phyloP scores from a whole-genome alignment of 2,329 filamentous ascomycete genomes.

The Tolypocladium paradoxum region DNA sequence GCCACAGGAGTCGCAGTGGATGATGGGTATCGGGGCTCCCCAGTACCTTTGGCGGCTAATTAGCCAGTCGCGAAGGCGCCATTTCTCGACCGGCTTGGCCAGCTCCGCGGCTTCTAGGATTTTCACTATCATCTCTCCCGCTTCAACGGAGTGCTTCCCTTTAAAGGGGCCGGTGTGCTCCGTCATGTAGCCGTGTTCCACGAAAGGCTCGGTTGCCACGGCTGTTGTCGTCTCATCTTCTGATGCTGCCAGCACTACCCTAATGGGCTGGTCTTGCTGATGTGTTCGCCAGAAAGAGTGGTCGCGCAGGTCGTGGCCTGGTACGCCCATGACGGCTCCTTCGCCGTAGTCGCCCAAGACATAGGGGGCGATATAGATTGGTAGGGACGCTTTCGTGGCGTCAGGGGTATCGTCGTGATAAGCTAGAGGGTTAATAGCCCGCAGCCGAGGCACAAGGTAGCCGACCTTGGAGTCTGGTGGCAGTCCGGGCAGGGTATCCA shows the following conservation, averaged over 20 bases:
- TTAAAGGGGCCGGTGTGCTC: constrained; percentile 53
- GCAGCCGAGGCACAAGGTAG: constrained; percentile 52
- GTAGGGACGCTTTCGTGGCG: constrained; percentile 46
- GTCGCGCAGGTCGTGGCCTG: constrained; percentile 72
- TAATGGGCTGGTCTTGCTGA: constrained; percentile 45
- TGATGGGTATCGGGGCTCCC: constrained; percentile 81
- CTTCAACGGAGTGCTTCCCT: constrained; percentile 52
- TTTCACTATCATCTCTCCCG: constrained; percentile 48
- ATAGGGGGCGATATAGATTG: constrained; percentile 75
- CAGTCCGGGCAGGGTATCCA: constrained; percentile 49
- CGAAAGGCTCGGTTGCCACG: constrained; percentile 42
- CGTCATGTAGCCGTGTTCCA: constrained; percentile 58
- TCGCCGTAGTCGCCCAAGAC: constrained; percentile 79
- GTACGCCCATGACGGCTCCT: constrained; percentile 86
- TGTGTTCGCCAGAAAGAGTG: constrained; percentile 72
- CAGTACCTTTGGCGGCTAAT: constrained; percentile 89
- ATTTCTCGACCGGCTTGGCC: constrained; percentile 58
- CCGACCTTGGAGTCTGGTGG: constrained; percentile 52
- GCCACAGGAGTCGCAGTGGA: constrained; percentile 71
- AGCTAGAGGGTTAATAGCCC: constrained; percentile 55
- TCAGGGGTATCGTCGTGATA: constrained; percentile 39
- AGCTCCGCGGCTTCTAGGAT: constrained; percentile 43
- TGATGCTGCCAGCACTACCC: constrained; percentile 48
- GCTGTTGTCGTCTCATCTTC: constrained; percentile 35
- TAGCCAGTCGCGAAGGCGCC: constrained; percentile 80